A percentile compares a stretch with the other conserved stretches of the same genome.
Conservation (phyloP, 192 early-diverging fungal species). For the Diversispora eburnea region DNA sequence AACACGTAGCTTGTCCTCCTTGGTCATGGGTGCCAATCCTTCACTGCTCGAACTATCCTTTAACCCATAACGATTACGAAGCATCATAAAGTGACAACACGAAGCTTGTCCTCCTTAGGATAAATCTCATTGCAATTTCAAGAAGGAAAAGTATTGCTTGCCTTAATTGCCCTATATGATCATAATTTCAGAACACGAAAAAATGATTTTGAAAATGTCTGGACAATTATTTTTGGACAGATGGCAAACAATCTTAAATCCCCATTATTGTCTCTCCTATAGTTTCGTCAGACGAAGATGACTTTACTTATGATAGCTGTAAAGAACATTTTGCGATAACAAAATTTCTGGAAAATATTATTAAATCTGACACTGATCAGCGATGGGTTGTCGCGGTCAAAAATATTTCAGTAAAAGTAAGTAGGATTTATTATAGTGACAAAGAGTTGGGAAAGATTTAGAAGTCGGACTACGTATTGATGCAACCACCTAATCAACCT, state of each 20-base stretch:
- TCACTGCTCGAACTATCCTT: no score
- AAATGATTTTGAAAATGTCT: no score
- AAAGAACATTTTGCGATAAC: constrained; percentile 18
- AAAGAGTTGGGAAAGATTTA: background rate
- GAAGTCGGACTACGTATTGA: constrained; percentile 1
- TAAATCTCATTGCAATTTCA: background rate
- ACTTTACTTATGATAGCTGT: background rate
- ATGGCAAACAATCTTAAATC: background rate
- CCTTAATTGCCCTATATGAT: background rate
- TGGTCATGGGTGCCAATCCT: no score
- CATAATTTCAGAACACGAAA: no score
- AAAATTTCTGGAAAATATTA: constrained; percentile 6
- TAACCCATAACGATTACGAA: no score
- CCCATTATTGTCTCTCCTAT: background rate
- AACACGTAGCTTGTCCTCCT: no score
- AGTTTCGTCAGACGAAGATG: background rate
- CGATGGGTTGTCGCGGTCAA: background rate
- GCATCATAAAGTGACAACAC: no score
- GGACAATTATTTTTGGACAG: no score
- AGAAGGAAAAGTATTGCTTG: background rate
- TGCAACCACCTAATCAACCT: background rate
- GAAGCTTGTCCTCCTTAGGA: background rate
- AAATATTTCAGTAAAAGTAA: constrained; percentile 15
- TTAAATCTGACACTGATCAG: background rate
- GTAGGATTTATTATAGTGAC: constrained; percentile 10